phyloP scores from a whole-genome alignment of 148 eudicot genomes.

The Camellia lanceoleosa region DNA sequence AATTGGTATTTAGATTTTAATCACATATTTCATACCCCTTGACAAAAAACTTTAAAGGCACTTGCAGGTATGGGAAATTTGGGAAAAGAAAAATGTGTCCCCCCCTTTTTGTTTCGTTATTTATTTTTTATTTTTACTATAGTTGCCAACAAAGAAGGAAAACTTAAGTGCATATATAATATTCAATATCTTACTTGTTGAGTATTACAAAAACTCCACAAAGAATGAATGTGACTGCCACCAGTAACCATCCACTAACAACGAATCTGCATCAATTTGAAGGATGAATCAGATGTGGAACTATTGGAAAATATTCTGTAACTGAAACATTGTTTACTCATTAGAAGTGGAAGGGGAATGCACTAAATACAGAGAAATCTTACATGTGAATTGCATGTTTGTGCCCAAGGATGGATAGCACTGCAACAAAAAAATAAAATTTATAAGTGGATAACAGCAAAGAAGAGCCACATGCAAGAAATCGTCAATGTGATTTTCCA shows the following conservation, averaged over 20 bases:
- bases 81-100: not conserved
- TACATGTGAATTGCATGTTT: conserved; percentile 73
- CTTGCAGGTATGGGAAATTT: not conserved
- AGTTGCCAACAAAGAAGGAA: not conserved
- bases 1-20: too few species aligned
- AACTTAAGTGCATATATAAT: not conserved
- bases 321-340: not conserved
- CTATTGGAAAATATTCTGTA: not conserved
- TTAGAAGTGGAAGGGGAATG: too few species aligned
- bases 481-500: not conserved
- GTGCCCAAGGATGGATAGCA: conserved; percentile 56
- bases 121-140: not conserved
- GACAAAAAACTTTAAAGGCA: too few species aligned
- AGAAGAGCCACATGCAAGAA: not conserved
- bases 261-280: conserved; percentile 61
- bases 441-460: not conserved
- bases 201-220: conserved; percentile 82
- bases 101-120: not conserved
- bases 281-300: conserved; percentile 5
- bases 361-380: conserved; percentile 17
- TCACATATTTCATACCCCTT: too few species aligned
- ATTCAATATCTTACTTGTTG: conserved; percentile 48
- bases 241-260: conserved; percentile 89
- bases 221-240: conserved; percentile 71
- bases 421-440: conserved; percentile 37